A percentile compares a stretch with the other conserved stretches of the same genome.
Evolutionary conservation across 108 stramenopile genomes (phyloP).

Genomic region (Licmophora abbreviata): DNA sequence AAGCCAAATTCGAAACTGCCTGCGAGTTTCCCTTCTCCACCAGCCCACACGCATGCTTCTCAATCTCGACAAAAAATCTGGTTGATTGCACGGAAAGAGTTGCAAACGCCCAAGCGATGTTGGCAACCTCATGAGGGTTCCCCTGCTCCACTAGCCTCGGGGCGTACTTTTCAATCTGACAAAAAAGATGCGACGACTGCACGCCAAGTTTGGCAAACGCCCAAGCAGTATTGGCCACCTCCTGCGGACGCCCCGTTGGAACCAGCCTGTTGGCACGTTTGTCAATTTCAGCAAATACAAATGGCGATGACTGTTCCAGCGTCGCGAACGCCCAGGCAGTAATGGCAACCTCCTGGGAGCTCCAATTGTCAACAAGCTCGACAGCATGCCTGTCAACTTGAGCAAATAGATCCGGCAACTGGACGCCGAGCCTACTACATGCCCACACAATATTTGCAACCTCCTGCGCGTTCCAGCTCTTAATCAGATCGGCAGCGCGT

Average conservation of each 20-base stretch:
- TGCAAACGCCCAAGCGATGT: slow-evolving; percentile 9
- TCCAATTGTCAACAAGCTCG: not conserved
- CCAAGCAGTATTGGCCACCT: slow-evolving; percentile 15
- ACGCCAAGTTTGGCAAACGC: slow-evolving; percentile 13
- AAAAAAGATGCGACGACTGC: slow-evolving; percentile 6
- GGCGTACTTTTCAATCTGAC: slow-evolving; percentile 5
- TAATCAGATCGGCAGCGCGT: slow-evolving; percentile 1
- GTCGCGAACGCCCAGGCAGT: not conserved
- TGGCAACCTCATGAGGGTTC: not conserved
- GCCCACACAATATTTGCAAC: slow-evolving; percentile 9
- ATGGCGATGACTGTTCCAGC: slow-evolving; percentile 1
- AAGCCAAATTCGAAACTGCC: slow-evolving; percentile 10
- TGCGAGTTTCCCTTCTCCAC: slow-evolving; percentile 6
- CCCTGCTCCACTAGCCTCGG: not conserved
- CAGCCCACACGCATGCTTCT: slow-evolving; percentile 1
- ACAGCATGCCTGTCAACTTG: not conserved
- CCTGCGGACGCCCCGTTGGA: not conserved
- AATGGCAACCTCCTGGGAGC: not conserved
- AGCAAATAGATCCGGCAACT: slow-evolving; percentile 2
- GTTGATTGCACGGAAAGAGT: slow-evolving; percentile 1
- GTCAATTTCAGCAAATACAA: slow-evolving; percentile 5
- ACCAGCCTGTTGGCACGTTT: slow-evolving; percentile 3
- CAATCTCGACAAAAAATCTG: slow-evolving; percentile 3
- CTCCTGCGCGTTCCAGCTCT: slow-evolving; percentile 6
- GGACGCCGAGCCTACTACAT: slow-evolving; percentile 1